Conservation (phyloP, 495 filamentous ascomycete species). For the Lindgomyces ingoldianus region DNA sequence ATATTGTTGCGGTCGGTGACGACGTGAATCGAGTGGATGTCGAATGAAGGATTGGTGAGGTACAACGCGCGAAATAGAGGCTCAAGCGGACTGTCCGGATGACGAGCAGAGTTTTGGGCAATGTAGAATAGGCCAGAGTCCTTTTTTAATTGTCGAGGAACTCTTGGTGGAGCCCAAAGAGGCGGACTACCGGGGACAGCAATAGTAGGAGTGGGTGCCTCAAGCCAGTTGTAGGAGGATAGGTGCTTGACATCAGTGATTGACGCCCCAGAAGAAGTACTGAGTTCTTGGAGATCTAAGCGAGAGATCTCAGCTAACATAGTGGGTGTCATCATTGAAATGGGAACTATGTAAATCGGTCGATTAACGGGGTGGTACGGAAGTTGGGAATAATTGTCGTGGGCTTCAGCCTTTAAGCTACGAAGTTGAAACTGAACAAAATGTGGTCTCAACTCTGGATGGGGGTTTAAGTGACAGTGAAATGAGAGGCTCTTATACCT, state of each 20-base stretch:
- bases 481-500: too few relatives aligned
- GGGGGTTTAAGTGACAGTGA: too few relatives aligned
- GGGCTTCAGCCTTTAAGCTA: too few relatives aligned
- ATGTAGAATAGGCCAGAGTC: conserved; percentile 49
- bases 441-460: too few relatives aligned
- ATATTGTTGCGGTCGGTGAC: conserved; percentile 58
- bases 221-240: conserved; percentile 1
- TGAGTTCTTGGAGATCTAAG: background rate
- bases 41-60: conserved; percentile 48
- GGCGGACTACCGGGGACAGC: conserved; percentile 47
- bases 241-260: background rate
- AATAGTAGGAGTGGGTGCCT: conserved; percentile 43
- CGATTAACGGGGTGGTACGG: too few relatives aligned
- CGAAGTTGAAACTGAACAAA: too few relatives aligned
- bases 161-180: conserved; percentile 45
- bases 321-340: conserved; percentile 1
- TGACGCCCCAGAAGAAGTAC: background rate
- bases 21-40: conserved; percentile 49
- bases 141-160: conserved; percentile 37
- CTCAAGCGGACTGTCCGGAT: conserved; percentile 52
- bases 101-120: conserved; percentile 49
- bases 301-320: conserved; percentile 1
- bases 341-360: too few relatives aligned
- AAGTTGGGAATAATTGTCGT: too few relatives aligned
- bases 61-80: conserved; percentile 55